phyloP scores from a whole-genome alignment of 768 basidiomycete genomes.

The Collybia sp. region DNA sequence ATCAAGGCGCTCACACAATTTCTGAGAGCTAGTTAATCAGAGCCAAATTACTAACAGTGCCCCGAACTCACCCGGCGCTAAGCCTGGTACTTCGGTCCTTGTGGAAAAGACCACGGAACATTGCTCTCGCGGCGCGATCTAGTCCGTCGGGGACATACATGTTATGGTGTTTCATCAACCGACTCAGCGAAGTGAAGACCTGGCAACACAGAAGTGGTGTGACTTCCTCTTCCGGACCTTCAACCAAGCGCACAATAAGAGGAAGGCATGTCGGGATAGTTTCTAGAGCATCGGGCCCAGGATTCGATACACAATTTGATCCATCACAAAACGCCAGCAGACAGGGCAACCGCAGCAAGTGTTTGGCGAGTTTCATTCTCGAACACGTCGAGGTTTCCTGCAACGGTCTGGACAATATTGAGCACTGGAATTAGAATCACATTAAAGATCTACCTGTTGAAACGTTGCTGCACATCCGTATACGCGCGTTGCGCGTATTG shows the following conservation, averaged over 20 bases:
- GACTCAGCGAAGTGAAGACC: conserved; percentile 34
- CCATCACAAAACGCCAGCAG: conserved; percentile 30
- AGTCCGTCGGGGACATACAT: conserved; percentile 21
- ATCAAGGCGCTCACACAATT: conserved; percentile 45
- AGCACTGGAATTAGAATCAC: not conserved
- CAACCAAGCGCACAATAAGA: conserved; percentile 35
- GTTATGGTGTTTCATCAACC: conserved; percentile 39
- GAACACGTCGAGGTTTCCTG: conserved; percentile 19
- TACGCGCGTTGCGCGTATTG: conserved; percentile 40
- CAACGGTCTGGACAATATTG: conserved; percentile 27
- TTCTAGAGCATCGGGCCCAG: conserved; percentile 16
- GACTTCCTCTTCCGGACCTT: conserved; percentile 42
- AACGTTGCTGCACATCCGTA: conserved; percentile 36
- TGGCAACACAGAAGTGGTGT: conserved; percentile 40
- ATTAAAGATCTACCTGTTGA: conserved; percentile 29
- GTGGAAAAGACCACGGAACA: conserved; percentile 47
- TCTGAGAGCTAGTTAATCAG: conserved; percentile 18
- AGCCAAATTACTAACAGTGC: not conserved
- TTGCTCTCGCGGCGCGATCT: conserved; percentile 28
- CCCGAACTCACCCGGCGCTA: conserved; percentile 57
- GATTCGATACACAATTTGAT: conserved; percentile 19
- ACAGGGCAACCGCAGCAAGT: conserved; percentile 29
- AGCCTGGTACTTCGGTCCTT: conserved; percentile 56
- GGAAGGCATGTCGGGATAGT: conserved; percentile 28
- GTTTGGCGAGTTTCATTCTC: conserved; percentile 27